Base-by-base conservation (phyloP, 2,329 filamentous ascomycete genomes). In the Aspergillus carbonarius region DNA sequence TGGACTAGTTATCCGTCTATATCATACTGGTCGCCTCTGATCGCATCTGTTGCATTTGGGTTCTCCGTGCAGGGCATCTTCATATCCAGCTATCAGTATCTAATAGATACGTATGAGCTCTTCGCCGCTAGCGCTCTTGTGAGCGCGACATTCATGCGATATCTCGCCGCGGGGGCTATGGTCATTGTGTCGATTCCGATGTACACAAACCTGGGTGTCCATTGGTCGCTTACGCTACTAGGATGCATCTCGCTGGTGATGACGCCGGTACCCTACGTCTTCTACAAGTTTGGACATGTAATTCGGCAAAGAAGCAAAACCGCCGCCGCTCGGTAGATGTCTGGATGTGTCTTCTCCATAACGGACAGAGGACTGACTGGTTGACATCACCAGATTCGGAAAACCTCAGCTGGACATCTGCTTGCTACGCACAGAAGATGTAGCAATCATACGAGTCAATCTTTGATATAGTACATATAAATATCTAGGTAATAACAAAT, bases 101-200 rank as follows among this genome's bases (percentile, higher is more conserved):
- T 86, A 57, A 84, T 85, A 48, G 83, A 85, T 61, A 76, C 75
- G 15, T 86, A 85, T 59, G 81, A 82, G 48, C 72, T 74, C 1
- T 82, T 82, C 59, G 77, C 82, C 0, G 82, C 81, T 1, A 76
- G 71, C 17, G 80, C 79, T 0, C 68, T 82, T 18, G 76, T 78
- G 0, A 66, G 74, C 35, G 66, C 77, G 6, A 78, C 78, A 0
- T 64, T 80, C 23, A 68, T 71, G 5, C 72, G 79, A 5, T 79
- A 79, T 60, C 58, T 74, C 17, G 63, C 67, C 15, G 70, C 73
- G 9, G 75, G 77, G 0, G 72, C 68, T 0, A 74, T 79, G 68
- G 66, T 70, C 6, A 65, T 68, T 17, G 62, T 71, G 4, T 68
- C 67, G 0, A 66, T 73, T 17, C 69, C 74, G 4, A 71, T 79